These are phyloP conservation scores for Magnaporthiopsis rhizophila DNA, from an alignment of 2,329 filamentous ascomycete genomes.

Conservation along the genomic window DNA sequence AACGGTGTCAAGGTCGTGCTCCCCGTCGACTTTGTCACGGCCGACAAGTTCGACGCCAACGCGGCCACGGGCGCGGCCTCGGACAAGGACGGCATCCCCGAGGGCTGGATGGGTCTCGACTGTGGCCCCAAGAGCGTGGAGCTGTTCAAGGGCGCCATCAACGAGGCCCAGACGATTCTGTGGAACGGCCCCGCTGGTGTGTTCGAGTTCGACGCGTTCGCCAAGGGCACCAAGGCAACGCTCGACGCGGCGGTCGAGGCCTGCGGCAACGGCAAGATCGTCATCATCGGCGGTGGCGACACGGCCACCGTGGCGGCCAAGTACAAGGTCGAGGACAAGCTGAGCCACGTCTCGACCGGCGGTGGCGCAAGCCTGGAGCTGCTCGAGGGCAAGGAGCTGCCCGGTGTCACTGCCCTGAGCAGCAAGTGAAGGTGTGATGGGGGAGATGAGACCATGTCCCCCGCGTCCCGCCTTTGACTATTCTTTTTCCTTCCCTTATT, in stretches of 20 bases:
- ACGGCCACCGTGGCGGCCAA: conserved; percentile 97
- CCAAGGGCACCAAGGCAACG: conserved; percentile 83
- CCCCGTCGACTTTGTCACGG: conserved; percentile 90
- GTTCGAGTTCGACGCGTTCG: conserved; percentile 95
- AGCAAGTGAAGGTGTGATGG: conserved; percentile 47
- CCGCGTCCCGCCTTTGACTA: neutral
- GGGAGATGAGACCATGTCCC: neutral
- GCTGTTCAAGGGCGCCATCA: conserved; percentile 82
- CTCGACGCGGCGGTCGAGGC: conserved; percentile 82
- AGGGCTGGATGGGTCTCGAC: conserved; percentile 97
- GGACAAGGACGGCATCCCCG: conserved; percentile 82
- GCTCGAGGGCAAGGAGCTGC: conserved; percentile 95
- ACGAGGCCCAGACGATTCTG: conserved; percentile 87
- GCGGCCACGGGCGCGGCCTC: conserved; percentile 75
- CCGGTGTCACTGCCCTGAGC: conserved; percentile 87
- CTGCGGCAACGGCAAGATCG: conserved; percentile 72
- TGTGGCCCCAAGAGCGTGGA: conserved; percentile 82
- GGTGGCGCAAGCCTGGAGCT: conserved; percentile 93
- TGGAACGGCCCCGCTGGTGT: conserved; percentile 98
- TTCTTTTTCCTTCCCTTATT: neutral
- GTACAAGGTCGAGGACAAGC: conserved; percentile 91
- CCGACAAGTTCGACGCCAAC: conserved; percentile 86
- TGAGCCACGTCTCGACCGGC: conserved; percentile 96
- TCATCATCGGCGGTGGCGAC: conserved; percentile 97
- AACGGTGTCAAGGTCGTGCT: conserved; percentile 94